These are phyloP conservation scores for Mucor racemosus DNA, from an alignment of 371 early-diverging fungal species.

Conservation along the genomic window DNA sequence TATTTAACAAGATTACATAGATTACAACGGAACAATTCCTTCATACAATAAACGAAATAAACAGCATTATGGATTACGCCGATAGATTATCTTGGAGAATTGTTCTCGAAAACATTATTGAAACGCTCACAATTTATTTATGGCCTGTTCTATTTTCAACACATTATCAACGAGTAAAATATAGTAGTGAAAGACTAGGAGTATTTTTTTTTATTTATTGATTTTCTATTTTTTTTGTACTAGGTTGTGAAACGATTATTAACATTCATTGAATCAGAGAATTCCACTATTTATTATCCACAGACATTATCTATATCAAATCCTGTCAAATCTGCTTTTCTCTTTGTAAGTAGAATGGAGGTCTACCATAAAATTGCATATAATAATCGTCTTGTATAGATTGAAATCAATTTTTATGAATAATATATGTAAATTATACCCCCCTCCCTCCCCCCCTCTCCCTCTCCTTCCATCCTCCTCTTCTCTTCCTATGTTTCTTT, in stretches of 20 bases:
- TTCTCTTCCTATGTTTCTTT: not conserved
- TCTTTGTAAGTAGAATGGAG: conserved; percentile 44
- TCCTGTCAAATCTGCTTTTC: conserved; percentile 53
- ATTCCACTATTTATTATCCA: conserved; percentile 40
- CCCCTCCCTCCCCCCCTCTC: not conserved
- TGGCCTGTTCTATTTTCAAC: conserved; percentile 53
- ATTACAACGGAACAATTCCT: conserved; percentile 38
- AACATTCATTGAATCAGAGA: conserved; percentile 49
- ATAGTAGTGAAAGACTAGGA: not conserved
- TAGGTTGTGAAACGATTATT: conserved; percentile 42
- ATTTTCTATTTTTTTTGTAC: not conserved
- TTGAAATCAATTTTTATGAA: conserved; percentile 36
- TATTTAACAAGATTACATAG: conserved; percentile 21
- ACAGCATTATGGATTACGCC: conserved; percentile 42
- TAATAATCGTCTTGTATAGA: conserved; percentile 14
- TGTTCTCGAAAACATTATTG: conserved; percentile 54
- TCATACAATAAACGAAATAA: conserved; percentile 49
- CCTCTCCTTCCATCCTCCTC: not conserved
- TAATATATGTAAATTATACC: not conserved
- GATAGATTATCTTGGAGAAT: conserved; percentile 44
- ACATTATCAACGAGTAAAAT: conserved; percentile 51
- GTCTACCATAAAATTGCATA: not conserved
- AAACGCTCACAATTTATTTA: conserved; percentile 47
- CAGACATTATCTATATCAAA: conserved; percentile 43
- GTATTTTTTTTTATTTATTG: not conserved